Base-by-base conservation (phyloP, 2,329 filamentous ascomycete species). In the Ceratocystiopsis minuta region DNA sequence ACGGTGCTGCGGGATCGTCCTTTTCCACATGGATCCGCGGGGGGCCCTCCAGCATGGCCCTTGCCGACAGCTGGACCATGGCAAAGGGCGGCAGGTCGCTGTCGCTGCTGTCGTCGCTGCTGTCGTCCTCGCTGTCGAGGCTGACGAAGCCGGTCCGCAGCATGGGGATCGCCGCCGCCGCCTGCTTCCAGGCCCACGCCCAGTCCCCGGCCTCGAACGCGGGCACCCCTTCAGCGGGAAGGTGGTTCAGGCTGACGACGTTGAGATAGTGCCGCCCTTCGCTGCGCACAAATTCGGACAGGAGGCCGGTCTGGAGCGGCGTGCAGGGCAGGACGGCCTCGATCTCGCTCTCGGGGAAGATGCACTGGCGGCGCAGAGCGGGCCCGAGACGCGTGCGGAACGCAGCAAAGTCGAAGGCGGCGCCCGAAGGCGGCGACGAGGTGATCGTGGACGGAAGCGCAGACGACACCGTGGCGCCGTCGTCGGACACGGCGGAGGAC, bases 301-400 rank as follows among this genome's bases (percentile, higher is more conserved):
- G 55, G 70, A 95, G 86, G 1, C 82, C 84, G 39, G 72, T 70
- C 51, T 95, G 87, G 1, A 86, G 64, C 1, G 79, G 67, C 0
- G 86, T 93, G 54, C 84, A 93, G 0, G 87, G 87, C 1, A 80
- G 64, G 4, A 90, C 54, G 1, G 66, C 60, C 47, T 80, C 68
- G 1, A 84, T 49, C 0, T 58, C 13, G 11, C 13, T 24, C 17
- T 43, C 39, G 1, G 36, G 4, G 1, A 33, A 7, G 7, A 52
- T 31, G 0, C 46, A 45, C 0, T 44, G 42, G 10, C 38, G 38
- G 11, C 43, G 40, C 1, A 67, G 39, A 4, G 62, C 50, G 1
- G 39, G 28, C 3, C 46, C 48, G 2, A 65, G 51, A 10, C 36
- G 16, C 2, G 20, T 15, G 7, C 35, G 36, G 11, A 73, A 72